phyloP scores from a whole-genome alignment of 768 basidiomycete genomes.

The Butyriboletus loyo region DNA sequence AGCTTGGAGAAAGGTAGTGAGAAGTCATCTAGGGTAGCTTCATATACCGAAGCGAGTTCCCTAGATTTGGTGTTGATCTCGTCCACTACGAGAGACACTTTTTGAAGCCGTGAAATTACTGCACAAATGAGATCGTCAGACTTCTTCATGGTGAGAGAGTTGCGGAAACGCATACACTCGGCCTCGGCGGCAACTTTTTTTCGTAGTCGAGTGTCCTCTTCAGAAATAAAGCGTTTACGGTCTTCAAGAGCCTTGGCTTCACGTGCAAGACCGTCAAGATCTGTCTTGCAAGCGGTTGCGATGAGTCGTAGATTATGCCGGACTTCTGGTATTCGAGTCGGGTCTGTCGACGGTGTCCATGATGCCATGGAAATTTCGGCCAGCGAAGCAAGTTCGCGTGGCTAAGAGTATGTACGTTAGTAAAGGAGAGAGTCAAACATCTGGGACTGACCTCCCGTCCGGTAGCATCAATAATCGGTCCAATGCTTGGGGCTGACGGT shows the following conservation, averaged over 20 bases:
- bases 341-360: slow-evolving; percentile 87
- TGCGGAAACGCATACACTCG: slow-evolving; percentile 48
- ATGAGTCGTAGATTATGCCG: slow-evolving; percentile 93
- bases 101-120: slow-evolving; percentile 80
- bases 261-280: slow-evolving; percentile 83
- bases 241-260: slow-evolving; percentile 86
- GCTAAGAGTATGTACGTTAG: slow-evolving; percentile 40
- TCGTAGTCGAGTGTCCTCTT: slow-evolving; percentile 68
- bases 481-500: slow-evolving; percentile 52
- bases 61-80: slow-evolving; percentile 66
- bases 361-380: slow-evolving; percentile 70
- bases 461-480: slow-evolving; percentile 91
- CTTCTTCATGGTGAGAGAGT: background rate
- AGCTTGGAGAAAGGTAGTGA: slow-evolving; percentile 70
- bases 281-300: slow-evolving; percentile 73
- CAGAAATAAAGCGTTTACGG: slow-evolving; percentile 64
- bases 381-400: slow-evolving; percentile 83
- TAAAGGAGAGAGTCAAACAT: background rate
- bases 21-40: slow-evolving; percentile 72
- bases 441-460: slow-evolving; percentile 74
- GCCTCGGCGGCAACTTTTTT: slow-evolving; percentile 76
- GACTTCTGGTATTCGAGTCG: slow-evolving; percentile 92
- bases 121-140: slow-evolving; percentile 3
- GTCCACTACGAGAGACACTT: slow-evolving; percentile 70
- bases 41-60: slow-evolving; percentile 61